Evolutionary conservation across 768 basidiomycete genomes (phyloP), one percentile per base, ranked within the genome.

Genomic region (Boletus vinaceobasis): DNA sequence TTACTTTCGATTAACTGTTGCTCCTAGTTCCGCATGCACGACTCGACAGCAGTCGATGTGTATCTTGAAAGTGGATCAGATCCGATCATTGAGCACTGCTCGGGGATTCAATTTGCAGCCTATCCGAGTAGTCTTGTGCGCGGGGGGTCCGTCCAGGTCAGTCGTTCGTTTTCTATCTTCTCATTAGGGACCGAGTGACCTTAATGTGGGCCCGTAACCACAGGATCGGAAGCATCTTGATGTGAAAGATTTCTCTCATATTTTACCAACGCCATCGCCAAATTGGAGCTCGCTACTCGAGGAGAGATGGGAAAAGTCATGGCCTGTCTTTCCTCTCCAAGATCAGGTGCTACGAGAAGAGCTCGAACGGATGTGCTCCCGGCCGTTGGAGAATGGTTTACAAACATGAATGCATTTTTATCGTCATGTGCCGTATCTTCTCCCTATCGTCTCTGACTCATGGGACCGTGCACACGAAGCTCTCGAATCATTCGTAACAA

Each of bases 211-310:
- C 39, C 2, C 11, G 14, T 23, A 39, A 19, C 23, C 21, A 44
- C 43, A 76, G 73, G 42, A 66, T 36, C 74, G 66, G 56, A 75
- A 77, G 21, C 71, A 78, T 51, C 63, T 78, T n/a, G 56, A 75
- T 2, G 82, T 92, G 17, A 88, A 88, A 63, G 93, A 95, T 60
- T 95, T 95, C 65, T 89, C 90, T 19, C 91, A 93, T 68, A 88
- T 93, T 55, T 76, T 84, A 32, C 64, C 79, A 5, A 84, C 87
- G 1, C 84, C 83, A 0, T 94, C 93, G 5, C 90, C 93, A 10
- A 83, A 94, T 69, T 94, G 89, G 86, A 58, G 58, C 17, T 29
- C 2, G 8, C 40, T 72, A 17, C 31, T 36, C 9, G 52, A 66
- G 50, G 60, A 57, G 13, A 43, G 48, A 5, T 26, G 53, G 38